Evolutionary conservation across 2,329 filamentous ascomycete species (phyloP).

Genomic region (Ampelomyces quisqualis): DNA sequence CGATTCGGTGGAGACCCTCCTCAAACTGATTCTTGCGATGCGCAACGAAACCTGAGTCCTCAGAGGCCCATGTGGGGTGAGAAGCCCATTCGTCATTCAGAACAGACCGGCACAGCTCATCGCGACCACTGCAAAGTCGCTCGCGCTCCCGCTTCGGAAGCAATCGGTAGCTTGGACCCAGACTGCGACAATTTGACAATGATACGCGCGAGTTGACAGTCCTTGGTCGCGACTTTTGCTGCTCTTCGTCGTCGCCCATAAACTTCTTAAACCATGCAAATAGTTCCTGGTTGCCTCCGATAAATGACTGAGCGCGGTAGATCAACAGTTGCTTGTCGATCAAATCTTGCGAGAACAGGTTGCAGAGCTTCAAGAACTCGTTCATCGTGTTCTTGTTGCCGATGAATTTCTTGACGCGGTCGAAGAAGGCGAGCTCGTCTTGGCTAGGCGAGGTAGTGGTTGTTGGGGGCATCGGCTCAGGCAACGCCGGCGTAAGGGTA

Average conservation of each 20-base stretch:
- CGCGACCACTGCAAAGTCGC: conserved; percentile 88
- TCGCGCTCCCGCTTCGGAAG: conserved; percentile 87
- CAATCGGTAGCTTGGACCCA: conserved; percentile 91
- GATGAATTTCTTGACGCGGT: conserved; percentile 94
- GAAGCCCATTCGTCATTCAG: conserved; percentile 98
- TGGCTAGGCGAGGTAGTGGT: conserved; percentile 70
- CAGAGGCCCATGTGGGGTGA: conserved; percentile 97
- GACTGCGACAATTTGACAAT: conserved; percentile 90
- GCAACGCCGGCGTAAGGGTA: conserved; percentile 82
- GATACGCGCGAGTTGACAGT: conserved; percentile 83
- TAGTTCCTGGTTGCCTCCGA: conserved; percentile 85
- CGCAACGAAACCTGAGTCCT: conserved; percentile 95
- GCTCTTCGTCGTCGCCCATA: conserved; percentile 70
- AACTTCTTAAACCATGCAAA: conserved; percentile 85
- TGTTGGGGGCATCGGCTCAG: conserved; percentile 79
- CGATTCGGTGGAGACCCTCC: conserved; percentile 90
- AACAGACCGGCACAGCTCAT: conserved; percentile 90
- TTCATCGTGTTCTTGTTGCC: conserved; percentile 89
- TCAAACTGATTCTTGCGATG: conserved; percentile 96
- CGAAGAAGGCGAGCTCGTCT: conserved; percentile 92
- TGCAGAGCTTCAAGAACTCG: conserved; percentile 96
- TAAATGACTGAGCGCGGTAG: conserved; percentile 79
- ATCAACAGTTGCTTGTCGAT: conserved; percentile 83
- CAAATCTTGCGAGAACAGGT: conserved; percentile 88
- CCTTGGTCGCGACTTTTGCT: conserved; percentile 51